Base-by-base conservation (phyloP, 305 asterid species). In the Solanum hybrid region DNA sequence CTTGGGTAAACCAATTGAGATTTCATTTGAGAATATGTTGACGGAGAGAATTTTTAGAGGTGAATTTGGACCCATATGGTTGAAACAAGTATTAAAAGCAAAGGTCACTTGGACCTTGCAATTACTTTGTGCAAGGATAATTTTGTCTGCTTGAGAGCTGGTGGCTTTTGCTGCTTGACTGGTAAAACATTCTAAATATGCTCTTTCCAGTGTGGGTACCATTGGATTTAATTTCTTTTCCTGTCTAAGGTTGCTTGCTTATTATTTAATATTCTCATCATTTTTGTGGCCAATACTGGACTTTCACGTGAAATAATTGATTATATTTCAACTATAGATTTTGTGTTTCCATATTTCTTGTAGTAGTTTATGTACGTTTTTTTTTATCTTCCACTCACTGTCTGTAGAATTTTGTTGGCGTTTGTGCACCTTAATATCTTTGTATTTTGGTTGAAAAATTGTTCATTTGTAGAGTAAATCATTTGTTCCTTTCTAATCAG, bases 401-500 rank as follows among this genome's bases (percentile, higher is more conserved):
- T 24, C 28, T 37, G 29, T 5, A 51, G 40, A 84, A 51, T 84
- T 29, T 84, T 51, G 31, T 84, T 51, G 22, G 3, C 6, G 20
- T 5, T 79, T 79, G 14, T 26, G 16, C 51, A n/a, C 85, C 85
- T 35, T 51, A 29, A 28, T 51, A 29, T 29, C 74, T 5, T 84
- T 3, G 5, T 29, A 31, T 84, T 18, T 51, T 51, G 75, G 42
- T 79, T 51, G 33, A 39, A 73, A n/a, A 87, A 76, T 89, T 78
- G 61, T 76, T 40, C 57, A 11, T 31, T 31, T 77, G 61, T 87
- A 12, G 90, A 36, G 40, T 77, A 26, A 89, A 46, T 88, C 20
- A 3, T 89, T 35, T 24, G 71, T 85, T 75, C 33, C 29, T 64
- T 78, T 90, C 89, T 89, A 34, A 93, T 89, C 88, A 69, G n/a